Evolutionary conservation across 2,329 filamentous ascomycete species (phyloP).

Genomic region (Colletotrichum tanaceti): DNA sequence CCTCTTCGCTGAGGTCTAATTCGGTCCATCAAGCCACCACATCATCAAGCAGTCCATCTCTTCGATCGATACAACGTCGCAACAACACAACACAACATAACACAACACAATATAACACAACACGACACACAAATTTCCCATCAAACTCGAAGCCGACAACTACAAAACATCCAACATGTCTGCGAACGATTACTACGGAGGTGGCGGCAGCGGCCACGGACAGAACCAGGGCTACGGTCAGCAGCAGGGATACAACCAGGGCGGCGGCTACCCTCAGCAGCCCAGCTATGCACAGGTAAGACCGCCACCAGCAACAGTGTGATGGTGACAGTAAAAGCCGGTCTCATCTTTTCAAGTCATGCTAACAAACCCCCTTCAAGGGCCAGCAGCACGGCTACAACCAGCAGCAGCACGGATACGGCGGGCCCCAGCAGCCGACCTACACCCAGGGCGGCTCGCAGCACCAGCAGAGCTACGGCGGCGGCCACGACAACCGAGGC

Average conservation of each 20-base stretch:
- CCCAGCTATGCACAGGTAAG: conserved; percentile 46
- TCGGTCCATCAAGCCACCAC: background rate
- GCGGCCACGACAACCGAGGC: conserved; percentile 48
- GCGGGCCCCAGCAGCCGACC: conserved; percentile 35
- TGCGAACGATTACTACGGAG: conserved; percentile 53
- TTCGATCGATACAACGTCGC: background rate
- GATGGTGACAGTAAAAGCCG: background rate
- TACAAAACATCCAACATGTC: conserved; percentile 47
- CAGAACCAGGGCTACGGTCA: conserved; percentile 39
- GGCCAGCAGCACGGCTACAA: conserved; percentile 29
- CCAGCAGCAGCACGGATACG: conserved; percentile 40
- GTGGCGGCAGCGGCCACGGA: conserved; percentile 43
- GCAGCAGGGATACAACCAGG: conserved; percentile 38
- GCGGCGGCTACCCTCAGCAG: conserved; percentile 44
- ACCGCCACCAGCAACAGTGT: background rate
- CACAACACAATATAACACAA: background rate
- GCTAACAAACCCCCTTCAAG: conserved; percentile 22
- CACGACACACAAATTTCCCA: no score
- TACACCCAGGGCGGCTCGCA: conserved; percentile 41
- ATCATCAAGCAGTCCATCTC: background rate
- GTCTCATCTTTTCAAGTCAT: no score
- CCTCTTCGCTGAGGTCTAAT: background rate
- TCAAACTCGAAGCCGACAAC: background rate
- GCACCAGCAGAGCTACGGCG: conserved; percentile 48
- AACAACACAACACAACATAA: background rate